phyloP scores from a whole-genome alignment of 257 asterid species.

The Fraxinus cuspidata region DNA sequence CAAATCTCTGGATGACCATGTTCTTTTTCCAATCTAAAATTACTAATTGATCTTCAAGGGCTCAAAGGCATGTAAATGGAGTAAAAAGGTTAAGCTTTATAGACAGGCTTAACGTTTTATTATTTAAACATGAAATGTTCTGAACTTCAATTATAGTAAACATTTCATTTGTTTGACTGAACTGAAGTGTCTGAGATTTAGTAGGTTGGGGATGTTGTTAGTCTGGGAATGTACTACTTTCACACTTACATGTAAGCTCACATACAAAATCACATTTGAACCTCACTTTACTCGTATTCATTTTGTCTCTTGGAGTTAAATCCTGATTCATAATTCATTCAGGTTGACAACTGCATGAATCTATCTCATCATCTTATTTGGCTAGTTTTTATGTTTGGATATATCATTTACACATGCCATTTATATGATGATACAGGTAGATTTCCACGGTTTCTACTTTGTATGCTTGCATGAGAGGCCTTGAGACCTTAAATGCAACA shows the following conservation, averaged over 20 bases:
- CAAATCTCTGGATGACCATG: neutral
- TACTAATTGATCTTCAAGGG: neutral
- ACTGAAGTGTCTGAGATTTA: neutral
- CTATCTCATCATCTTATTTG: neutral
- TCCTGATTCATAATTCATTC: neutral
- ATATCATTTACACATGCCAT: neutral
- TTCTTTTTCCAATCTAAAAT: neutral
- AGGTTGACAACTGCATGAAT: neutral
- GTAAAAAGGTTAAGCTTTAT: neutral
- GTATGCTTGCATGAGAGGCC: conserved; percentile 1
- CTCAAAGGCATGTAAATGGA: neutral
- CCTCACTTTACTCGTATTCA: neutral
- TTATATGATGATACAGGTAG: neutral
- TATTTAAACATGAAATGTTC: neutral
- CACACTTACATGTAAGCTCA: neutral
- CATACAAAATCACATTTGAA: neutral
- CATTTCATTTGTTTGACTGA: neutral
- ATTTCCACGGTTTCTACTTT: neutral
- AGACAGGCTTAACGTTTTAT: neutral
- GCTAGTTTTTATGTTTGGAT: neutral
- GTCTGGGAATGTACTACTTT: neutral
- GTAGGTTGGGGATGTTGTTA: neutral
- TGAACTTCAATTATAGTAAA: neutral
- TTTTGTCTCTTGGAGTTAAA: neutral
- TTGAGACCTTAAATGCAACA: conserved; percentile 7